Percentiles rank a stretch among this genome's conserved stretches.
These are phyloP conservation scores for Thelonectria blattea DNA, from an alignment of 2,329 filamentous ascomycete species.

Conservation along the genomic window DNA sequence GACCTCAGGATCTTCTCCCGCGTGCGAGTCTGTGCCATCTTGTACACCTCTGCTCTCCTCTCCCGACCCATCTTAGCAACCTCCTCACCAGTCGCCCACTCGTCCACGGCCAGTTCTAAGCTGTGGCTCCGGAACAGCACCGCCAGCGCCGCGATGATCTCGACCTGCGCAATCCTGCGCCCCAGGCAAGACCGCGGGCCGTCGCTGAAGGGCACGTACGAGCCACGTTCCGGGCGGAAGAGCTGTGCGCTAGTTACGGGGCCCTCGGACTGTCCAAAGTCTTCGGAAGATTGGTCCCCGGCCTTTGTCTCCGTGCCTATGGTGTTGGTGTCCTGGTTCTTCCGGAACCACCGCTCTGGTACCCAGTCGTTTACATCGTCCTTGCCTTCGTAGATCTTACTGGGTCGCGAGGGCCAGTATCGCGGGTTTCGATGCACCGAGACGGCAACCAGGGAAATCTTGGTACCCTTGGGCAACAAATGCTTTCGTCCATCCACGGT, in stretches of 20 bases:
- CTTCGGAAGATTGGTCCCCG: constrained; percentile 48
- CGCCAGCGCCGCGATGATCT: constrained; percentile 61
- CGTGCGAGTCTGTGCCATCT: constrained; percentile 63
- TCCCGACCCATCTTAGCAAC: constrained; percentile 55
- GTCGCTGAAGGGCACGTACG: constrained; percentile 65
- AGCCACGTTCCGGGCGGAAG: constrained; percentile 63
- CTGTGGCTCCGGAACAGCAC: constrained; percentile 65
- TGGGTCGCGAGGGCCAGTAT: constrained; percentile 69
- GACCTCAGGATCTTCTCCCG: constrained; percentile 60
- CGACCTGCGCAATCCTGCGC: constrained; percentile 64
- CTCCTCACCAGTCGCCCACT: constrained; percentile 61
- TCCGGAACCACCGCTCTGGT: constrained; percentile 74
- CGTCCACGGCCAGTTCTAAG: constrained; percentile 72
- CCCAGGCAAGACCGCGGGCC: constrained; percentile 64
- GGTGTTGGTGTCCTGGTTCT: constrained; percentile 34
- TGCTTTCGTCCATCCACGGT: constrained; percentile 63
- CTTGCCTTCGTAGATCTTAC: constrained; percentile 48
- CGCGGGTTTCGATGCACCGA: constrained; percentile 71
- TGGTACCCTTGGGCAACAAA: constrained; percentile 61
- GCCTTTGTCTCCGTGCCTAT: constrained; percentile 22
- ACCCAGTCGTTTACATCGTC: constrained; percentile 71
- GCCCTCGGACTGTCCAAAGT: constrained; percentile 65
- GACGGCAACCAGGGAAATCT: constrained; percentile 62
- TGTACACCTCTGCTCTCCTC: constrained; percentile 61
- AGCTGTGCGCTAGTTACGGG: constrained; percentile 66